A percentile compares a stretch with the other conserved stretches of the same genome.
Conservation (phyloP, 805 yeast genomes). For the Lipomyces kockii region DNA sequence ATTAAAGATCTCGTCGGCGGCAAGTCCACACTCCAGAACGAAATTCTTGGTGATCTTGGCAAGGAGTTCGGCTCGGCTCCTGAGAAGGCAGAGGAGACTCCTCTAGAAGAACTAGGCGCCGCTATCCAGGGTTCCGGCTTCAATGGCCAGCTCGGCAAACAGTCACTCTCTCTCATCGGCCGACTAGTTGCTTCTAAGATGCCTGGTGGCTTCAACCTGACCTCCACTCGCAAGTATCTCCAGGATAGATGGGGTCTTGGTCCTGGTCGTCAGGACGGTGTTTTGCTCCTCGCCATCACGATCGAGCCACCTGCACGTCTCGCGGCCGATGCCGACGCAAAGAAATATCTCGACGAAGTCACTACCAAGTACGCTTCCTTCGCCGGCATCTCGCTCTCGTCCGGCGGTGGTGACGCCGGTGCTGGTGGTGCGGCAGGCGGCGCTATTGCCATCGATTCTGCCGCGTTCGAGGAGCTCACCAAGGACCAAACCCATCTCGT, state of each 20-base stretch:
- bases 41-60: slow-evolving; percentile 97
- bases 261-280: slow-evolving; percentile 92
- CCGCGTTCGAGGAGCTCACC: slow-evolving; percentile 84
- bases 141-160: slow-evolving; percentile 89
- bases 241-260: slow-evolving; percentile 92
- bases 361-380: slow-evolving; percentile 84
- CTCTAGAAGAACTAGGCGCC: slow-evolving; percentile 93
- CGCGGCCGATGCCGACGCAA: slow-evolving; percentile 85
- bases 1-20: slow-evolving; percentile 98
- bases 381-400: slow-evolving; percentile 75
- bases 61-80: slow-evolving; percentile 98
- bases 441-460: slow-evolving; percentile 90
- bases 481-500: slow-evolving; percentile 73
- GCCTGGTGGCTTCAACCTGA: slow-evolving; percentile 99
- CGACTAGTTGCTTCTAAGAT: slow-evolving; percentile 94
- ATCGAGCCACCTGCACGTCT: slow-evolving; percentile 91
- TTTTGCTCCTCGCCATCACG: slow-evolving; percentile 78
- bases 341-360: slow-evolving; percentile 78
- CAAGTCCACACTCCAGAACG: slow-evolving; percentile 98
- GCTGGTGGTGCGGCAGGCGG: slow-evolving; percentile 64
- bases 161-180: slow-evolving; percentile 83
- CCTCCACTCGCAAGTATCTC: slow-evolving; percentile 89
- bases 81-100: slow-evolving; percentile 98
- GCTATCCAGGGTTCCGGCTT: slow-evolving; percentile 84
- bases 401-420: slow-evolving; percentile 63